Evolutionary conservation across 768 basidiomycete genomes (phyloP), one percentile per base, ranked within the genome.

Genomic region (Nidularia sp.): DNA sequence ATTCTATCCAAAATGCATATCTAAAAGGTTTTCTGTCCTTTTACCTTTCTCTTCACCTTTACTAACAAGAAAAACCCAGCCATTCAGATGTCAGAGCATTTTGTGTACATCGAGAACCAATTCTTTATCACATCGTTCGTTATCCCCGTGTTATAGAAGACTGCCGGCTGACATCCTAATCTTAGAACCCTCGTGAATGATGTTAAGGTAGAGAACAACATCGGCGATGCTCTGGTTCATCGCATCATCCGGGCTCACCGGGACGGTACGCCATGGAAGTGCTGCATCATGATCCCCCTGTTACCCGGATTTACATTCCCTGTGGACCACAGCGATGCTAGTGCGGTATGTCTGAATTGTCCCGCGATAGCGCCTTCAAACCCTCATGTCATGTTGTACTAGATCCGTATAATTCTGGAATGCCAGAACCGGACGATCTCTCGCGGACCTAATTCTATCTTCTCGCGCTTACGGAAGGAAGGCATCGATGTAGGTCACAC

Each of bases 71-170:
- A 22, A 42, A 34, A 13, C 44, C 12, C 54, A 94, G 93, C 93
- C 7, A 97, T 97, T 50, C 86, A 95, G 62, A 73, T 90, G 62
- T 95, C 93, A 25, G 93, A 98, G 59, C 93, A 97, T 63, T 99
- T 98, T 63, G 90, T 99, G 34, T 99, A 99, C 71, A 97, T 99
- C 56, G 96, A 98, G 65, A 93, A 94, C 58, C 91, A 93, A 64
- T 93, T 93, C 62, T 93, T 93, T 67, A 90, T 93, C 56, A 86
- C 89, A 1, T 91, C 89, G 90, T 92, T 22, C 15, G 2, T 41
- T 46, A 45, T 45, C 45, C 15, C 45, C 42, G 32, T 31, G 51
- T 44, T 31, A n/a, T 48, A 41, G 48, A 8, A 32, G 35, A 47
- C 42, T 29, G 39, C 51, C 18, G 48, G 31, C 22, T 33, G 29